These are phyloP conservation scores for Phaeosphaeria sp. DNA, from an alignment of 2,329 filamentous ascomycete genomes.

Conservation along the genomic window DNA sequence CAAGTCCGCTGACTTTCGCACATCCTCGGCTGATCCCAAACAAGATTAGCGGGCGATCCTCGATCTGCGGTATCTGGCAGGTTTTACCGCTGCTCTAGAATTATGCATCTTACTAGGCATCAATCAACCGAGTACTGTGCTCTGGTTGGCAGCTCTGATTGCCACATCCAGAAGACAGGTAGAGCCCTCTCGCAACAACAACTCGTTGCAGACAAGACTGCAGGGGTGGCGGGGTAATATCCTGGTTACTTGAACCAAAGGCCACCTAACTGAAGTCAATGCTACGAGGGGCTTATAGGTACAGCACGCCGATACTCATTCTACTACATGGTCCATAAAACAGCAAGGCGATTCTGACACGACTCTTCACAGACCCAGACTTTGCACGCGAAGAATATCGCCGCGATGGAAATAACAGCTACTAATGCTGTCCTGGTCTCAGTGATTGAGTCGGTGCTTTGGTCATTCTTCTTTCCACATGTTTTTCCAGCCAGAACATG, in stretches of 20 bases:
- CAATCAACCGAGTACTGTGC: not conserved
- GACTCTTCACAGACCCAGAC: not conserved
- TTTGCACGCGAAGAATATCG: not conserved
- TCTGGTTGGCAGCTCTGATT: not conserved
- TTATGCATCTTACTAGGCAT: not conserved
- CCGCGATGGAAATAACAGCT: constrained; percentile 21
- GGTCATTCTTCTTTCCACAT: constrained; percentile 28
- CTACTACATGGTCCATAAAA: not conserved
- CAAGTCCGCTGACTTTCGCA: not conserved
- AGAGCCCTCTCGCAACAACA: not conserved
- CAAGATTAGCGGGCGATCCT: not conserved
- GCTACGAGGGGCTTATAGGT: not conserved
- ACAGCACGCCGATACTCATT: not conserved
- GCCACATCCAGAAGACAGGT: not conserved
- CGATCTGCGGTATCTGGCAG: not conserved
- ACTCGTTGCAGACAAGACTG: not conserved
- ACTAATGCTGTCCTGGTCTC: constrained; percentile 23
- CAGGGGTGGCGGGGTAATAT: not conserved
- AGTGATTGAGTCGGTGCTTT: constrained; percentile 22
- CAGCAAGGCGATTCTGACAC: too few species aligned
- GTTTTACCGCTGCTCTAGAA: too few species aligned
- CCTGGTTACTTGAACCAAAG: not conserved
- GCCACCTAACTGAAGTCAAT: not conserved
- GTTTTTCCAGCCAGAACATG: constrained; percentile 20
- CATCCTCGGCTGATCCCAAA: not conserved